Conservation (phyloP, 768 basidiomycete species). For the Suillus paluster region DNA sequence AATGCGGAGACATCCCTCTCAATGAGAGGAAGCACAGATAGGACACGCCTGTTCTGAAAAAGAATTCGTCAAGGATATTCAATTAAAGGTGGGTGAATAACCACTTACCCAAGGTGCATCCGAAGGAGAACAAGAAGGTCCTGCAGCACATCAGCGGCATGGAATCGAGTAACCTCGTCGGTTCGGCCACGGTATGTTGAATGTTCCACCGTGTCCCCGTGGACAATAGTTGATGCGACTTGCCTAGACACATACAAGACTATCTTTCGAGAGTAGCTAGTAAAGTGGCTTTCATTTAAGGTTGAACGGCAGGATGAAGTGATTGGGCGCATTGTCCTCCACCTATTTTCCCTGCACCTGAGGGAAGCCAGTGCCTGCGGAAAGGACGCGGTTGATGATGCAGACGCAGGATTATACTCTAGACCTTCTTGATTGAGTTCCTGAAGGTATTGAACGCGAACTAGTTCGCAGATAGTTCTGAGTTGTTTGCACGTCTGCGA, state of each 20-base stretch:
- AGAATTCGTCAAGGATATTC: neutral
- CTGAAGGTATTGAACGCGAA: neutral
- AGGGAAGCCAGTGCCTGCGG: neutral
- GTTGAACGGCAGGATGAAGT: neutral
- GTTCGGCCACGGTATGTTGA: neutral
- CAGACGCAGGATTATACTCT: neutral
- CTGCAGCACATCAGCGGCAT: neutral
- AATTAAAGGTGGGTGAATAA: neutral
- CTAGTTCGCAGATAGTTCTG: neutral
- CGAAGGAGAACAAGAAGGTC: neutral
- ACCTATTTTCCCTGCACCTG: neutral
- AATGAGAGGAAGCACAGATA: slow-evolving; percentile 1
- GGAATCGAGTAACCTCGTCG: neutral
- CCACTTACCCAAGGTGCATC: neutral
- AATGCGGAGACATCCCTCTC: neutral
- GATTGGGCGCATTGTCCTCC: neutral
- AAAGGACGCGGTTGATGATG: neutral
- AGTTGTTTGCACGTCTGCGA: neutral
- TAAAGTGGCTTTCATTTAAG: neutral
- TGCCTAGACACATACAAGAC: neutral
- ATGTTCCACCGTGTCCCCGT: neutral
- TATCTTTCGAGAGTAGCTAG: neutral
- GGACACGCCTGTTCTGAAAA: neutral
- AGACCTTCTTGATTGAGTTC: neutral
- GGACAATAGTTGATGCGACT: neutral